Conservation (phyloP, 257 asterid genomes). For the Solanum chilense region DNA sequence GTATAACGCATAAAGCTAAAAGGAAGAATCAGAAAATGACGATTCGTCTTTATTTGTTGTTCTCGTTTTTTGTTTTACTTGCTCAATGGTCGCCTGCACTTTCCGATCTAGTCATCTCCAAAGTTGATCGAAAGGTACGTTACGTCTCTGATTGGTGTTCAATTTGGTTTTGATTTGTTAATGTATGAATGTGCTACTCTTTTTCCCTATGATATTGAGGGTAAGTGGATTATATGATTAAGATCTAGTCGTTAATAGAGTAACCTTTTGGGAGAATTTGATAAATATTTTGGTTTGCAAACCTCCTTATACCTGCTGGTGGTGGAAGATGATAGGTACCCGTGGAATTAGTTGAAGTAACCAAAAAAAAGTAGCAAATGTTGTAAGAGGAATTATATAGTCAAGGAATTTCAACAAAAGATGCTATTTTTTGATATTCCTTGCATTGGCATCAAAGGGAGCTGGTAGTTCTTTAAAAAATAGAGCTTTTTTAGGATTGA, state of each 20-base stretch:
- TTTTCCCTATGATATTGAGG: neutral
- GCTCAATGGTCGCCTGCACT: constrained; percentile 18
- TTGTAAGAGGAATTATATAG: neutral
- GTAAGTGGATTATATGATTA: neutral
- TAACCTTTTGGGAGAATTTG: neutral
- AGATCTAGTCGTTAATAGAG: neutral
- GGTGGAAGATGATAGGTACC: neutral
- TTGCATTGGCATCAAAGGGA: neutral
- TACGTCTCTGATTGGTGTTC: neutral
- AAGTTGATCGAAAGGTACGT: constrained; percentile 75
- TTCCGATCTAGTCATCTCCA: constrained; percentile 73
- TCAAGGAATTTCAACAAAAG: neutral
- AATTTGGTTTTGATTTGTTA: neutral
- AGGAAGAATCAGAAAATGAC: neutral
- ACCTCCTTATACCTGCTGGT: neutral
- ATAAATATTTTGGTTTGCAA: neutral
- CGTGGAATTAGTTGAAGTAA: neutral
- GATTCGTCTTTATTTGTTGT: constrained; percentile 19
- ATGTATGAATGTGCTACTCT: neutral
- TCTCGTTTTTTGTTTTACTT: neutral
- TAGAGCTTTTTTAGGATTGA: neutral
- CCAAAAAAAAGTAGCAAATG: neutral
- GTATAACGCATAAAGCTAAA: neutral
- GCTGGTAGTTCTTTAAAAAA: neutral
- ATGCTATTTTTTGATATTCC: neutral